Percentiles rank a stretch among this genome's conserved stretches.
These are phyloP conservation scores for Nigrograna mackinnonii DNA, from an alignment of 2,329 filamentous ascomycete species.

Conservation along the genomic window DNA sequence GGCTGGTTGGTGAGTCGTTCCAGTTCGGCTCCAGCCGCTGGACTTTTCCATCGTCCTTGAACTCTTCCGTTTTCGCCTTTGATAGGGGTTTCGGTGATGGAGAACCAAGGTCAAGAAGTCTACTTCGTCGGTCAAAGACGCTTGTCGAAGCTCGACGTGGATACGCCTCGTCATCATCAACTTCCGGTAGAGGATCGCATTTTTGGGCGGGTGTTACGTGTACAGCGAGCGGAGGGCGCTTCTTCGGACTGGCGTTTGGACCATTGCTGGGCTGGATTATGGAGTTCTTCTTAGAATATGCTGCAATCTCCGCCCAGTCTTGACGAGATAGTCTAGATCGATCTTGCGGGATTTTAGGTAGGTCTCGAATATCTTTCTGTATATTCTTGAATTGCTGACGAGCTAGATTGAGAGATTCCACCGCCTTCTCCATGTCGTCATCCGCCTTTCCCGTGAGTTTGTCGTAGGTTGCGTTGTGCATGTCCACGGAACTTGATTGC, in stretches of 20 bases:
- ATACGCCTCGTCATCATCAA: constrained; percentile 37
- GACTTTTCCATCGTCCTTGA: constrained; percentile 2
- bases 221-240: constrained; percentile 5
- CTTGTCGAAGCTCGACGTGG: constrained; percentile 39
- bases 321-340: constrained; percentile 36
- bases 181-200: constrained; percentile 32
- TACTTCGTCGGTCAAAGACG: constrained; percentile 36
- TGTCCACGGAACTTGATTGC: too few species aligned
- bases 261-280: constrained; percentile 10
- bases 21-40: not conserved
- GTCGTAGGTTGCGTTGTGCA: too few species aligned
- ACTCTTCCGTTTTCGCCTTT: constrained; percentile 18
- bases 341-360: constrained; percentile 31
- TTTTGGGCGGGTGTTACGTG: constrained; percentile 25
- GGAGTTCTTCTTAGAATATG: constrained; percentile 25
- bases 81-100: constrained; percentile 5
- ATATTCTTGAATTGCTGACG: constrained; percentile 26
- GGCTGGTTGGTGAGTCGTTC: too few species aligned
- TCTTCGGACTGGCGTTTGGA: not conserved
- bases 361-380: constrained; percentile 29
- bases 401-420: not conserved
- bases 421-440: too few species aligned
- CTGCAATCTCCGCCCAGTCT: constrained; percentile 38
- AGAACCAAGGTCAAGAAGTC: constrained; percentile 17
- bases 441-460: too few species aligned